These are phyloP conservation scores for Epichloe baconii DNA, from an alignment of 2,329 filamentous ascomycete genomes.

Conservation along the genomic window DNA sequence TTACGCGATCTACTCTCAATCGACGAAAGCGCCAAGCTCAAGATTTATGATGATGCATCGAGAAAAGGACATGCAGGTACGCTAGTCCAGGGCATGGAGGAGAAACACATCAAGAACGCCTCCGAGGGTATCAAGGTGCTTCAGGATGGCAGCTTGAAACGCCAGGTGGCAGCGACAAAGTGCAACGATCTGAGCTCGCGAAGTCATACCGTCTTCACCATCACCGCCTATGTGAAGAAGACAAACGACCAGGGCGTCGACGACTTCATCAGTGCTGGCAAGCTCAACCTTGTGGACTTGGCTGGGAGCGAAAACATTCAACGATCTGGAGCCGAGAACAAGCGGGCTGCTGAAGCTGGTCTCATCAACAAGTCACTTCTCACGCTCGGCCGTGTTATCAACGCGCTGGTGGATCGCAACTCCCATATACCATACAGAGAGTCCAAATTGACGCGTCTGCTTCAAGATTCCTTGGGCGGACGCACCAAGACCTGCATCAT, in stretches of 20 bases:
- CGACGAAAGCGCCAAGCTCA: slow-evolving; percentile 76
- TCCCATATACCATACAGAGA: slow-evolving; percentile 85
- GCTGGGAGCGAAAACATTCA: slow-evolving; percentile 97
- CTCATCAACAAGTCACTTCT: slow-evolving; percentile 96
- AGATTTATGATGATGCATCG: slow-evolving; percentile 85
- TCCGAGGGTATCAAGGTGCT: slow-evolving; percentile 78
- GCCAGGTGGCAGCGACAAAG: slow-evolving; percentile 98
- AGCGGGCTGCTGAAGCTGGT: slow-evolving; percentile 87
- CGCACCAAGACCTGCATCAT: slow-evolving; percentile 98
- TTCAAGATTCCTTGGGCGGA: slow-evolving; percentile 94
- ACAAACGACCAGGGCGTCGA: slow-evolving; percentile 71
- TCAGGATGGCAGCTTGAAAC: slow-evolving; percentile 78
- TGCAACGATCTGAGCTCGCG: slow-evolving; percentile 96
- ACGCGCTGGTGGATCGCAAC: slow-evolving; percentile 82
- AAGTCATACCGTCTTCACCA: slow-evolving; percentile 94
- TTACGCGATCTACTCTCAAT: slow-evolving; percentile 73
- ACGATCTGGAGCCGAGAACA: slow-evolving; percentile 93
- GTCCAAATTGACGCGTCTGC: slow-evolving; percentile 84
- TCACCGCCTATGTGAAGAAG: slow-evolving; percentile 81
- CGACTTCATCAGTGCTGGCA: slow-evolving; percentile 80
- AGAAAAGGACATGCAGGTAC: slow-evolving; percentile 77
- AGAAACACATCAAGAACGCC: slow-evolving; percentile 79
- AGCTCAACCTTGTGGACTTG: slow-evolving; percentile 91
- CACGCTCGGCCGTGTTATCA: slow-evolving; percentile 91
- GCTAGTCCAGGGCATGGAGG: slow-evolving; percentile 94